Percentiles rank a stretch among this genome's conserved stretches.
Conservation (phyloP, 2,329 filamentous ascomycete genomes). For the Albophoma yamanashiensis region DNA sequence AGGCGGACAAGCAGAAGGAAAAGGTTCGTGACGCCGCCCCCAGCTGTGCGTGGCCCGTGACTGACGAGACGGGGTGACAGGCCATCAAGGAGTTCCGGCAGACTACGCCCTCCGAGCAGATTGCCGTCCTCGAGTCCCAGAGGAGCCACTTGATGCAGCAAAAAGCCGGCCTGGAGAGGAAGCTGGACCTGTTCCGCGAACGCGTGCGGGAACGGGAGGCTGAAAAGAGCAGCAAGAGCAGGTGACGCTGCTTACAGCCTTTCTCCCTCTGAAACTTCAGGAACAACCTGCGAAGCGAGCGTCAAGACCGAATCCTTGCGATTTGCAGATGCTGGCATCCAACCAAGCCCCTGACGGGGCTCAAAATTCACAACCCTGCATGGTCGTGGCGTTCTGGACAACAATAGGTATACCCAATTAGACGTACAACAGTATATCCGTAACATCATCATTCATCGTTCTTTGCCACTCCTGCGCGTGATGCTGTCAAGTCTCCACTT, state of each 20-base stretch:
- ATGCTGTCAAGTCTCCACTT: not conserved
- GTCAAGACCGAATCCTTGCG: too few relatives aligned
- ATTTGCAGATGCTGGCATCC: not conserved
- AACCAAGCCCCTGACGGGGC: not conserved
- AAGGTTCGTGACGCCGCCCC: slow-evolving; percentile 17
- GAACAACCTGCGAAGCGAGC: not conserved
- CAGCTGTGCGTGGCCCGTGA: not conserved
- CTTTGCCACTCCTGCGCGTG: not conserved
- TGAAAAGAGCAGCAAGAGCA: slow-evolving; percentile 10
- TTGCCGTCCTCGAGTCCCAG: slow-evolving; percentile 31
- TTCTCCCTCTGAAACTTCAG: not conserved
- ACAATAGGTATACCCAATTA: slow-evolving; percentile 1
- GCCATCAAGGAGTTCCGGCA: slow-evolving; percentile 26
- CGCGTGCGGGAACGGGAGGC: slow-evolving; percentile 26
- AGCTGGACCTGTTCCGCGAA: slow-evolving; percentile 27
- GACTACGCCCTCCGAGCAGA: slow-evolving; percentile 30
- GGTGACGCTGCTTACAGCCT: not conserved
- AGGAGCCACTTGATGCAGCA: slow-evolving; percentile 26
- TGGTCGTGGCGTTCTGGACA: slow-evolving; percentile 3
- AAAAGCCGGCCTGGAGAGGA: slow-evolving; percentile 27
- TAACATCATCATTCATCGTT: not conserved
- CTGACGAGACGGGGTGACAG: slow-evolving; percentile 8
- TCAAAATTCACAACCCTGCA: not conserved
- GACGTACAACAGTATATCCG: not conserved
- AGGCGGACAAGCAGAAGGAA: slow-evolving; percentile 34